Evolutionary conservation across 1,284 basidiomycete genomes (phyloP), one percentile per base, ranked within the genome.

Genomic region (Cystobasidium pallidum): DNA sequence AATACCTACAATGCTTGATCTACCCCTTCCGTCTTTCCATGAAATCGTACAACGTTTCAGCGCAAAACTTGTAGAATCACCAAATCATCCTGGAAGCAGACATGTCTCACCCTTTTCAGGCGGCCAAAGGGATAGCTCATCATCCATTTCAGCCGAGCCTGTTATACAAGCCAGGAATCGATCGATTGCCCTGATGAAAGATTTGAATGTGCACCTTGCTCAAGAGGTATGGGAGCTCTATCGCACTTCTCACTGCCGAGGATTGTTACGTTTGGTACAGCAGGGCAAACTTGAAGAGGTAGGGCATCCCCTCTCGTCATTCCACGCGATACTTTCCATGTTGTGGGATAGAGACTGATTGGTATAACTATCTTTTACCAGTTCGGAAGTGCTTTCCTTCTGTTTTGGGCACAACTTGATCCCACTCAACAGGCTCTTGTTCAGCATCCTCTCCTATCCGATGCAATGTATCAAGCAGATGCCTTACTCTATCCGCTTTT

Each of bases 391-490:
- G 47, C 61, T 30, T 30, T 77, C 21, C 34, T 70, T 26, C 67
- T 51, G 2, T 78, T 77, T 55, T 78, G 76, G 76, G 32, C 62
- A 6, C 63, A 51, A 15, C 70, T 75, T 7, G 68, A 74, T 26
- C n/a, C 59, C 1, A 8, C 17, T 34, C 57, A 71, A 26, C 66
- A 72, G 43, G 52, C 47, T 13, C 55, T 75, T n/a, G 70, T 76
- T 4, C 70, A 70, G 28, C 72, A 74, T 49, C 67, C 75, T 21
- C 21, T 64, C 6, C 52, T 78, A 32, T 59, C 59, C 36, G 54
- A 72, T n/a, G 55, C 75, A 7, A 61, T 78, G 36, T 75, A 75
- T 45, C 71, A 73, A 2, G 75, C 62, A 0, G 76, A 77, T 41
- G 71, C 74, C 2, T 55, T 68, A 8, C 41, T 77, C 15, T 78